These are phyloP conservation scores for Colletotrichum cordylinicola DNA, from an alignment of 2,329 filamentous ascomycete genomes.

Conservation along the genomic window DNA sequence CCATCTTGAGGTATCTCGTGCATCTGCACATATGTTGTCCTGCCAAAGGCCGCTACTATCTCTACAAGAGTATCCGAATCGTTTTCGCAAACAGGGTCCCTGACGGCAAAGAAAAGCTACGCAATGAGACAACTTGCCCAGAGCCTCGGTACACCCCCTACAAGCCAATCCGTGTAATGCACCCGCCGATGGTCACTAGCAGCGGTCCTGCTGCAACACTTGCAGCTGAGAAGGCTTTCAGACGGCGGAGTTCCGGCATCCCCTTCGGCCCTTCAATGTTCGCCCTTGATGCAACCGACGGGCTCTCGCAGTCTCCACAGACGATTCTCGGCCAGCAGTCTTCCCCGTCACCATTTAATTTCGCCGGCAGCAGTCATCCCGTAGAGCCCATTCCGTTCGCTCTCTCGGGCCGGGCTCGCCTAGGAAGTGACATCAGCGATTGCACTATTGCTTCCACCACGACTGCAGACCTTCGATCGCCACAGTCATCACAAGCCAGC, in stretches of 20 bases:
- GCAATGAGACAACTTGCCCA: slow-evolving; percentile 87
- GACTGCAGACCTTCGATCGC: slow-evolving; percentile 26
- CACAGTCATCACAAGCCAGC: slow-evolving; percentile 31
- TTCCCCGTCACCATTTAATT: slow-evolving; percentile 29
- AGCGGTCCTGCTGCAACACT: slow-evolving; percentile 54
- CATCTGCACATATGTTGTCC: slow-evolving; percentile 94
- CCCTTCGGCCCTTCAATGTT: slow-evolving; percentile 37
- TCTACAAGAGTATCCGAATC: slow-evolving; percentile 91
- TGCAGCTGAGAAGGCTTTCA: slow-evolving; percentile 64
- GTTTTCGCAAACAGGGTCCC: slow-evolving; percentile 97
- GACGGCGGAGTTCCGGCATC: slow-evolving; percentile 62
- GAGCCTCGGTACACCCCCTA: slow-evolving; percentile 88
- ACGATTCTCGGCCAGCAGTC: slow-evolving; percentile 20
- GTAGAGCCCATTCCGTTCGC: slow-evolving; percentile 59
- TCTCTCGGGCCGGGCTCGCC: slow-evolving; percentile 36
- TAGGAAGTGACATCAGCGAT: slow-evolving; percentile 36
- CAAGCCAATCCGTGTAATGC: slow-evolving; percentile 68
- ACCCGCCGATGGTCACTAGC: slow-evolving; percentile 37
- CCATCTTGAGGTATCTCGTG: slow-evolving; percentile 85
- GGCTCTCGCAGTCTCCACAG: slow-evolving; percentile 22
- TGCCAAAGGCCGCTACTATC: slow-evolving; percentile 80
- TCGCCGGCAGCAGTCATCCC: slow-evolving; percentile 37
- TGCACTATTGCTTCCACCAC: slow-evolving; percentile 25
- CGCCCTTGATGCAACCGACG: slow-evolving; percentile 41
- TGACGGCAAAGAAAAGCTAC: slow-evolving; percentile 90